Evolutionary conservation across 305 asterid genomes (phyloP).

Genomic region (Fraxinus nigra): DNA sequence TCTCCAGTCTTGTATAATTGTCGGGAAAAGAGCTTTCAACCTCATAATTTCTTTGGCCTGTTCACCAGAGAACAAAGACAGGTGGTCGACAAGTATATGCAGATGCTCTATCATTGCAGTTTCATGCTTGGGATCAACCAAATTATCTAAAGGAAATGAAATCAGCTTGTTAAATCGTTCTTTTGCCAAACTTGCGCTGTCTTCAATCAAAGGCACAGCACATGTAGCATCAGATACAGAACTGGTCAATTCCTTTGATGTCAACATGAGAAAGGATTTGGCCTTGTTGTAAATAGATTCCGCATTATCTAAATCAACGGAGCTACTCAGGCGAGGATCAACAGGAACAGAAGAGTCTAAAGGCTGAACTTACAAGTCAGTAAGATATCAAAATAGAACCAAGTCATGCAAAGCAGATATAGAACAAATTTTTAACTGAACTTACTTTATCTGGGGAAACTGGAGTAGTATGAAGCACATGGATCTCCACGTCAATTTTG

Average conservation of each 20-base stretch:
- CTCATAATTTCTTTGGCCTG: background rate
- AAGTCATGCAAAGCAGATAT: background rate
- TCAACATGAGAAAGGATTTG: background rate
- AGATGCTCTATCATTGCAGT: background rate
- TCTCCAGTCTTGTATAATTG: background rate
- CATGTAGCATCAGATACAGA: background rate
- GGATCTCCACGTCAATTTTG: background rate
- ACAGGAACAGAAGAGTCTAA: background rate
- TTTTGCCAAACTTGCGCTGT: background rate
- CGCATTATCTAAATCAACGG: background rate
- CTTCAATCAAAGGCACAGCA: background rate
- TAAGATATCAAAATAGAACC: background rate
- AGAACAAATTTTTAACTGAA: background rate
- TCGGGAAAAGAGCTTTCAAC: background rate
- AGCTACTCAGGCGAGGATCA: background rate
- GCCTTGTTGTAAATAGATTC: background rate
- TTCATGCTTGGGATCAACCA: slow-evolving; percentile 10
- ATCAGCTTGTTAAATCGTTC: background rate
- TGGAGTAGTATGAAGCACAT: background rate
- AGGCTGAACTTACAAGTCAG: background rate
- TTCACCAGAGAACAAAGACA: background rate
- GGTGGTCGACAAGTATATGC: background rate
- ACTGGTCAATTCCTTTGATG: background rate
- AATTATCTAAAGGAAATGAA: background rate
- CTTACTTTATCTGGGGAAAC: background rate